These are phyloP conservation scores for Tremella fuciformis DNA, from an alignment of 768 basidiomycete genomes.

Conservation along the genomic window DNA sequence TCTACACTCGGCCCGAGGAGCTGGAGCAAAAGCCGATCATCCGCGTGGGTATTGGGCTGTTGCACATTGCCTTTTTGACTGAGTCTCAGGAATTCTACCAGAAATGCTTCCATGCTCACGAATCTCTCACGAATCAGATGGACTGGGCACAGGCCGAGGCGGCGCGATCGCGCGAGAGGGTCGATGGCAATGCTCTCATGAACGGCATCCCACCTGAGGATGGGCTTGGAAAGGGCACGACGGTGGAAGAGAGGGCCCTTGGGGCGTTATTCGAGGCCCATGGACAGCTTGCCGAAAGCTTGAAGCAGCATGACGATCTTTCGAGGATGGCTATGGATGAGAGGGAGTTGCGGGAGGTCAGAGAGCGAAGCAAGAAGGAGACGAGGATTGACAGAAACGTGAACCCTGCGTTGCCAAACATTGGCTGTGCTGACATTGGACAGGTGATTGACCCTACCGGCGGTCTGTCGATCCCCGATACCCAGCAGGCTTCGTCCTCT, in stretches of 20 bases:
- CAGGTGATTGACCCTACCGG: neutral
- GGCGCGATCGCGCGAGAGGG: constrained; percentile 61
- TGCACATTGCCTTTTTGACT: neutral
- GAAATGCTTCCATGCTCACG: constrained; percentile 77
- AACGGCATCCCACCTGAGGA: constrained; percentile 14
- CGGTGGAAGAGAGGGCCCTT: constrained; percentile 71
- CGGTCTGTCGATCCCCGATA: neutral
- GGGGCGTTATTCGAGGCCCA: constrained; percentile 71
- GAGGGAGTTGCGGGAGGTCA: constrained; percentile 59
- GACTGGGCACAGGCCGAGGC: constrained; percentile 85
- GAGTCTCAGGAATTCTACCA: constrained; percentile 70
- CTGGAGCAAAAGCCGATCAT: constrained; percentile 65
- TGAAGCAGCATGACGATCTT: constrained; percentile 75
- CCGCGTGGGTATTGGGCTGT: constrained; percentile 58
- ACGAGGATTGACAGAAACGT: constrained; percentile 67
- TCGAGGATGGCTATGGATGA: constrained; percentile 63
- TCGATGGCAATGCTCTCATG: constrained; percentile 7
- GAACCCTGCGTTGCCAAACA: constrained; percentile 36
- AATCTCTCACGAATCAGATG: constrained; percentile 80
- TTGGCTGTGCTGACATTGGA: neutral
- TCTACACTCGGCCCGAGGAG: constrained; percentile 68
- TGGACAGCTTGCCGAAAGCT: constrained; percentile 64
- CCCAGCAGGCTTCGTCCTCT: constrained; percentile 36
- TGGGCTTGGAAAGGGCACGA: constrained; percentile 50
- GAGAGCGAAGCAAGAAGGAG: constrained; percentile 70